Conservation (phyloP, 108 stramenopile genomes). For the Schizochytrium sp. region DNA sequence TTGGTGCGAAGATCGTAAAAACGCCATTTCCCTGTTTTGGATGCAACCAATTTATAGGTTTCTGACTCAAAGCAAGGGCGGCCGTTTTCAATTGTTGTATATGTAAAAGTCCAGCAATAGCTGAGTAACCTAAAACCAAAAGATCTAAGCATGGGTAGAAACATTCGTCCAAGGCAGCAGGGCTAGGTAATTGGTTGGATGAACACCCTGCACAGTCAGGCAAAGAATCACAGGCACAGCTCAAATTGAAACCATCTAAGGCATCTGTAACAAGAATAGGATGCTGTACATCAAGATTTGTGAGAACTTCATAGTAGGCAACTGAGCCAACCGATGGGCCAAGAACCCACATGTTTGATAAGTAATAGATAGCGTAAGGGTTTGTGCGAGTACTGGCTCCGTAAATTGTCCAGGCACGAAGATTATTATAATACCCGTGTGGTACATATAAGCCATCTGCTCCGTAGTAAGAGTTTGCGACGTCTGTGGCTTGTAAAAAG, state of each 20-base stretch:
- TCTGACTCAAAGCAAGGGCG: neutral
- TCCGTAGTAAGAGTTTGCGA: neutral
- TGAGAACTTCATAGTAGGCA: slow-evolving; percentile 10
- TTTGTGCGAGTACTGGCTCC: neutral
- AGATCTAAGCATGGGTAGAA: neutral
- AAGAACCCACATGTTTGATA: slow-evolving; percentile 26
- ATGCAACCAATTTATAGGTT: neutral
- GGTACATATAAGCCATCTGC: slow-evolving; percentile 32
- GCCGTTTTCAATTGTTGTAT: neutral
- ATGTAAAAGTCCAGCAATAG: neutral
- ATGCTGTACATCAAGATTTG: neutral
- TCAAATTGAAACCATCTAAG: neutral
- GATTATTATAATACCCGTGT: neutral
- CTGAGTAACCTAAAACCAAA: neutral
- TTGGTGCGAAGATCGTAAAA: no score
- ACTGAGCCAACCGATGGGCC: neutral
- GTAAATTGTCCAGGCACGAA: neutral
- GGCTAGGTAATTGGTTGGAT: neutral
- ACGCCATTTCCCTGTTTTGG: no score
- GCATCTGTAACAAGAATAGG: neutral
- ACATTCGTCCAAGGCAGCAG: neutral
- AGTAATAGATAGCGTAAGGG: neutral
- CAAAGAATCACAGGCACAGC: neutral
- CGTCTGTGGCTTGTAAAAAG: neutral
- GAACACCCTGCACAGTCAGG: neutral